Evolutionary conservation across 2,329 filamentous ascomycete species (phyloP).

Genomic region (Pochonia chlamydosporia): DNA sequence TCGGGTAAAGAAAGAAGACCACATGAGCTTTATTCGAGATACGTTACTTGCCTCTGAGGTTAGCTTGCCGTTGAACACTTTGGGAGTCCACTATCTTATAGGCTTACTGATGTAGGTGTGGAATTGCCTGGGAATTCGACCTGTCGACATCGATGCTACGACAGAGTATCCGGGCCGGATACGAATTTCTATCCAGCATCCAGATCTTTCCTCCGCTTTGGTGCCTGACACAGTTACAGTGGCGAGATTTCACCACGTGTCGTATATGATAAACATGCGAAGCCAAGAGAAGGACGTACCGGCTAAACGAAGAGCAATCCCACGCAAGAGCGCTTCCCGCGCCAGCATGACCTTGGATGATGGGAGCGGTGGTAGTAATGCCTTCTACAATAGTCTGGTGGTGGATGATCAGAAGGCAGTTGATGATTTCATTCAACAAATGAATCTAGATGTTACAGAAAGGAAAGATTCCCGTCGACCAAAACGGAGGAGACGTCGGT

Average conservation of each 20-base stretch:
- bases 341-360: neutral
- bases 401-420: slow-evolving; percentile 21
- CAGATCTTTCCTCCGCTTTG: slow-evolving; percentile 24
- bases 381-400: slow-evolving; percentile 13
- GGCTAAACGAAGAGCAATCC: neutral
- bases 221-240: slow-evolving; percentile 18
- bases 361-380: neutral
- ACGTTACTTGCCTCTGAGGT: slow-evolving; percentile 22
- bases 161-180: slow-evolving; percentile 14
- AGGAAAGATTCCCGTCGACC: neutral
- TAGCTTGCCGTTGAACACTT: neutral
- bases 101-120: slow-evolving; percentile 16
- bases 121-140: slow-evolving; percentile 22
- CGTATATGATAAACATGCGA: slow-evolving; percentile 19
- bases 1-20: slow-evolving; percentile 8
- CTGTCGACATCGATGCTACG: slow-evolving; percentile 12
- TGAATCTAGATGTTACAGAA: slow-evolving; percentile 11
- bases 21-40: slow-evolving; percentile 11
- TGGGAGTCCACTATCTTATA: neutral
- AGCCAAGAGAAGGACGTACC: neutral
- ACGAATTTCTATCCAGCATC: slow-evolving; percentile 31
- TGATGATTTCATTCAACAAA: slow-evolving; percentile 20
- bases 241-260: slow-evolving; percentile 20
- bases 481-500: neutral
- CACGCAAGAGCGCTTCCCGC: neutral